Evolutionary conservation across 1,284 basidiomycete genomes (phyloP).

Genomic region (Marasmius sp.): DNA sequence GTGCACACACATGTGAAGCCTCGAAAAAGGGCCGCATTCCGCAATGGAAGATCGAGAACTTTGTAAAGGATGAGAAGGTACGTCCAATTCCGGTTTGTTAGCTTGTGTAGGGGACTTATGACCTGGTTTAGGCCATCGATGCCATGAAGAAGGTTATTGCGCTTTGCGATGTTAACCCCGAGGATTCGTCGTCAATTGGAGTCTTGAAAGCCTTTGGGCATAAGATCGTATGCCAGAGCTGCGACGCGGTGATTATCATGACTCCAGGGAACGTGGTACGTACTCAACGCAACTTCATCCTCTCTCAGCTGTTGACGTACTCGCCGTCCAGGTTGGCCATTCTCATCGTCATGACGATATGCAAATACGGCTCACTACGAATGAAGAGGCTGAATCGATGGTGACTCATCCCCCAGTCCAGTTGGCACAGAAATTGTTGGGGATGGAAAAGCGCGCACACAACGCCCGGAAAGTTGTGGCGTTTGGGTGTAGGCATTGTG

Average conservation of each 20-base stretch:
- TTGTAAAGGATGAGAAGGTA: conserved; percentile 59
- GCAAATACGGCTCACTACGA: conserved; percentile 37
- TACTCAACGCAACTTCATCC: conserved; percentile 7
- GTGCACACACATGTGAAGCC: conserved; percentile 52
- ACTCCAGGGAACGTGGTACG: conserved; percentile 49
- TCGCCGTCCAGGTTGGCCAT: conserved; percentile 51
- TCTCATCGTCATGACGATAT: conserved; percentile 60
- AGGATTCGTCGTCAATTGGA: conserved; percentile 25
- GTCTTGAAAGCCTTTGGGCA: conserved; percentile 25
- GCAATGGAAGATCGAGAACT: conserved; percentile 49
- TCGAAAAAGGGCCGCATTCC: conserved; percentile 20
- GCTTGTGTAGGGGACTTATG: background rate
- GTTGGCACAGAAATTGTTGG: conserved; percentile 29
- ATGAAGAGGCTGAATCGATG: conserved; percentile 21
- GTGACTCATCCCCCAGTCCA: conserved; percentile 25
- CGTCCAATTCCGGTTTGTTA: conserved; percentile 7
- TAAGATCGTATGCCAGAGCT: conserved; percentile 51
- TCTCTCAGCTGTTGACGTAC: background rate
- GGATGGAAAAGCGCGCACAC: conserved; percentile 17
- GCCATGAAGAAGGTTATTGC: conserved; percentile 37
- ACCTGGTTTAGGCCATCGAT: conserved; percentile 39
- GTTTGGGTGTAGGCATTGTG: conserved; percentile 60
- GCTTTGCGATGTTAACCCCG: conserved; percentile 30
- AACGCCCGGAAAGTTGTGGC: conserved; percentile 31
- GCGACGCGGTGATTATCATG: conserved; percentile 51